Conservation (phyloP, 345 rosid species). For the Aquilaria sinensis region DNA sequence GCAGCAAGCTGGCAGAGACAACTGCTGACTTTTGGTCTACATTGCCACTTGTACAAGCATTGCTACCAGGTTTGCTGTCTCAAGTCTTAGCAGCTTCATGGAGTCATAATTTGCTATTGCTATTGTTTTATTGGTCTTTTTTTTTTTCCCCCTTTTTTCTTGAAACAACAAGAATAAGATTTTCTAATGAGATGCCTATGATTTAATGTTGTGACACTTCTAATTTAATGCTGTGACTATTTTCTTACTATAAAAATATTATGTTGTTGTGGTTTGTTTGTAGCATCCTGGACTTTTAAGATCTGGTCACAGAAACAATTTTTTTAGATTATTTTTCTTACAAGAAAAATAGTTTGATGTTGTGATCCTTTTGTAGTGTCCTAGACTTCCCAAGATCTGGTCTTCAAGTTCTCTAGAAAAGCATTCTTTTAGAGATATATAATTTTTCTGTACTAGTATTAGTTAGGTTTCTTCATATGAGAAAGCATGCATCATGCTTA, state of each 20-base stretch:
- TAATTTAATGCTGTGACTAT: neutral
- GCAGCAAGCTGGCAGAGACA: conserved; percentile 56
- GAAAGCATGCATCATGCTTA: too few species aligned
- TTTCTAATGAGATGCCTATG: neutral
- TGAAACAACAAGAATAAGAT: neutral
- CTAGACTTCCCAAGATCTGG: too few species aligned
- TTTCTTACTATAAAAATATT: neutral
- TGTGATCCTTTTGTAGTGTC: too few species aligned
- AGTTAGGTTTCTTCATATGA: too few species aligned
- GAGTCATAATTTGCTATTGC: neutral
- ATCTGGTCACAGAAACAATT: too few species aligned
- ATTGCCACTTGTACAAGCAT: conserved; percentile 72
- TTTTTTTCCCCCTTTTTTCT: neutral
- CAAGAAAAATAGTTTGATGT: too few species aligned
- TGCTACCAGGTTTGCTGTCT: conserved; percentile 61
- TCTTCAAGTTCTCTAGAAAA: too few species aligned
- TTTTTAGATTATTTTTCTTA: too few species aligned
- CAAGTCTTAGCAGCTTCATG: conserved; percentile 6
- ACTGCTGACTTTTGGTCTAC: conserved; percentile 61
- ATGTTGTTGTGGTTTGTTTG: neutral
- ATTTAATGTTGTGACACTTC: too few species aligned
- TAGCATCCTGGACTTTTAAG: too few species aligned
- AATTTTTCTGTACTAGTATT: too few species aligned
- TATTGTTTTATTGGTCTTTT: neutral
- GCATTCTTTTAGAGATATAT: too few species aligned